Base-by-base conservation (phyloP, 2,329 filamentous ascomycete genomes). In the Alternaria metachromatica region DNA sequence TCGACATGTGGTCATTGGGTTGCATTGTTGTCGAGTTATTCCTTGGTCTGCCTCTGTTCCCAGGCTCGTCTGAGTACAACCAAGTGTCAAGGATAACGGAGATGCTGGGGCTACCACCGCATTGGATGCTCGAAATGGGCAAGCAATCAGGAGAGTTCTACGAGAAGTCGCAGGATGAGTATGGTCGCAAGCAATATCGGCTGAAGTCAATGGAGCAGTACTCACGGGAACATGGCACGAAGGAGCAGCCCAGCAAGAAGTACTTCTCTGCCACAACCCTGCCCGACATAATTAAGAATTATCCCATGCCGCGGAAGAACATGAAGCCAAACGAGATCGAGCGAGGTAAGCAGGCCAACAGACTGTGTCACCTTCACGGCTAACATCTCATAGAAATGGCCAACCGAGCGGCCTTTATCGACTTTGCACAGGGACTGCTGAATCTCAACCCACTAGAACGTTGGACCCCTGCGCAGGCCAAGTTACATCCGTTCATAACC, bases 81-180 rank as follows among this genome's bases (percentile, higher is more conserved):
- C 96, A 99, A 80, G 94, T 99, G 18, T 95, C 95, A 26, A 88
- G 96, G 57, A 99, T 99, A 68, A 94, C 96, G 21, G 96, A 99
- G 82, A 99, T 99, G 96, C 87, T 99, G 9, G 96, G 96, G 11
- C 90, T 97, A 70, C 95, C 96, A 2, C 95, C 94, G 41, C 96
- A 94, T 68, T 99, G 96, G 96, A 99, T 99, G 96, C 87, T 99
- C 60, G 96, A 99, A 78, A 96, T 97, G 87, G 96, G 96, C 73
- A 99, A 99, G 82, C 96, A 99, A 80, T 93, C 95, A 1, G 93
- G 93, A 48, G 94, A 98, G 73, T 99, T 99, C 79, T 99, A 97
- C 75, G 95, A 99, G 81, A 97, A 97, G 82, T 86, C 86, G 13
- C 88, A 90, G 68, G 96, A 99, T 76, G 96, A 99, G 76, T 99